Base-by-base conservation (phyloP, 176 grass and related monocot genomes). In the Zoysia pacifica region DNA sequence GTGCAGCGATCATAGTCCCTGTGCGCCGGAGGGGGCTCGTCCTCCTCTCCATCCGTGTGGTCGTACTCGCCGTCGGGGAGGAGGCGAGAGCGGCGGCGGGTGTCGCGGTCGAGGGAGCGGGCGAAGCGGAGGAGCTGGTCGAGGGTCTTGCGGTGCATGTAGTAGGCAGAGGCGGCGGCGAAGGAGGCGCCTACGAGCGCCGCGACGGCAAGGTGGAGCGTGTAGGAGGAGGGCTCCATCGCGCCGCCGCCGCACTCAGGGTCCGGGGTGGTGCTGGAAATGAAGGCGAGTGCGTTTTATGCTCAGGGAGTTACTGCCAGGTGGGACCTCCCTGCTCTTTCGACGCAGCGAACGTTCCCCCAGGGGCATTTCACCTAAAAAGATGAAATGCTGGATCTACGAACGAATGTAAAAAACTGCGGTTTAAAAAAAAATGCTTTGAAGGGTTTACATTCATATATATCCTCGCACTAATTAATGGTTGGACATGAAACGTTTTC, bases 131-230 rank as follows among this genome's bases (percentile, higher is more conserved):
- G 89, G 36, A 97, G 80, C 58, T 92, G 89, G 56, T 86, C 79
- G 58, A 97, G 87, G 70, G 91, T 90, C 79, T 90, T 94, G 63
- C 90, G 85, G 70, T 97, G 94, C 91, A 94, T 85, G 87, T 94
- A 97, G 83, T 90, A 94, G 80, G 94, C 91, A n/a, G 94, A 94
- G 4, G 89, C 81, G 38, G 91, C 91, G 19, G 90, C 94, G 77
- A 97, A 83, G 77, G 94, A 90, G 70, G 94, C 94, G 87, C 94
- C 94, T 41, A 97, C 77, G 48, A 97, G 89, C 52, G 91, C 85
- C 59, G 89, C 94, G 73, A 97, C 73, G 77, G 91, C 94, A 9
- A 97, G 89, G 65, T 97, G 91, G 65, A 97, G 76, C 11, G 80
- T 70, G 74, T 94, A 92, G 18, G 89, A 88, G 9, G 89, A 58